Base-by-base conservation (phyloP, 805 yeast species). In the Torulaspora maleeae region DNA sequence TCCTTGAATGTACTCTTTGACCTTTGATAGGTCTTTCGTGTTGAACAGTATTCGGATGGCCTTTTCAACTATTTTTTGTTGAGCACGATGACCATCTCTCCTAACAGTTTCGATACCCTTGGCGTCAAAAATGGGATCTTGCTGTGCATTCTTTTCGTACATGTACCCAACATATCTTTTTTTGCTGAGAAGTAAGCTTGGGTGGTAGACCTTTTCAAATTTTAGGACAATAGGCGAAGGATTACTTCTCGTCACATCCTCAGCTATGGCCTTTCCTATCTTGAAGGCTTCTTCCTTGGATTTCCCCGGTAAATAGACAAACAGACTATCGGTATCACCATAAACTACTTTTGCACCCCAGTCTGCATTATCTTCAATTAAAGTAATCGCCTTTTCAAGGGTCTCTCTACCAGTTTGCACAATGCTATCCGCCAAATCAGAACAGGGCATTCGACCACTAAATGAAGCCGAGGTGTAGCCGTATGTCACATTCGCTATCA, bases 391-490 rank as follows among this genome's bases (percentile, higher is more conserved):
- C 41, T 74, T 73, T 43, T 80, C 81, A 40, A 93, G 67, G 0
- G 88, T 83, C 63, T 91, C 97, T 43, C 98, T 71, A 0, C 93
- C 99, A 0, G 93, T 81, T 17, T 89, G 80, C 1, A 93, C 99
- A 61, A 93, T 87, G 10, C 95, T 84, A 67, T 93, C 99, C 0
- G 99, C 96, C 25, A 93, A 75, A 60, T 90, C 98, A 0, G 95
- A 81, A 56, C 93, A 86, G 0, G 99, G 98, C 99, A 93, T 93
- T 51, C 99, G 71, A 0, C 99, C 99, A 7, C 96, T 87, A 59
- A 84, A 93, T 0, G 96, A 80, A 0, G 99, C 99, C 0, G 96
- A 84, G 0, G 97, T 76, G 60, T 93, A 93, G 0, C 99, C 99
- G 67, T 93, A 93, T 0, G 96, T 91, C 7, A 93, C 99, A 63